A percentile compares a stretch with the other conserved stretches of the same genome.
phyloP scores from a whole-genome alignment of 306 rosid genomes.

The Glycine tomentella region DNA sequence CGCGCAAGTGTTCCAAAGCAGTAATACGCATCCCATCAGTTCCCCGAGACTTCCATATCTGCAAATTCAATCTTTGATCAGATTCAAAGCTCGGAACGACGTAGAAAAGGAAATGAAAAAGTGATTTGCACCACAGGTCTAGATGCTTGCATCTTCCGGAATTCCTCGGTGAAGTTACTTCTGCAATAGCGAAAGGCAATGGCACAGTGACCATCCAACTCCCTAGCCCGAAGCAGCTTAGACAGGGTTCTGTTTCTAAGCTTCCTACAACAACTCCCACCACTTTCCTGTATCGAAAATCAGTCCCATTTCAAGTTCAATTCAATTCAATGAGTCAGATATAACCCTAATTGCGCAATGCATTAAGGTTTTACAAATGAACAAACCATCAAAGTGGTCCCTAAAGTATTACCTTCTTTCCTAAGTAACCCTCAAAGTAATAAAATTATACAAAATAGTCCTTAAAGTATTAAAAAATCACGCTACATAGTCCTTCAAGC shows the following conservation, averaged over 20 bases:
- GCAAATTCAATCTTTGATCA: slow-evolving; percentile 38
- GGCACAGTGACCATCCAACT: slow-evolving; percentile 68
- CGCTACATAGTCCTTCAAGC: no score
- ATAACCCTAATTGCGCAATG: background rate
- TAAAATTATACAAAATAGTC: no score
- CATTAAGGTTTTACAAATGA: background rate
- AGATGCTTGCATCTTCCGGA: slow-evolving; percentile 66
- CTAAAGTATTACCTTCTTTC: no score
- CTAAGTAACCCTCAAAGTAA: no score
- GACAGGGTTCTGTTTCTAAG: slow-evolving; percentile 48
- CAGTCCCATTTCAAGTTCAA: slow-evolving; percentile 32
- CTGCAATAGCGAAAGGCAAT: slow-evolving; percentile 55
- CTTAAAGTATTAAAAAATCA: no score
- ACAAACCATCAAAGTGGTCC: no score
- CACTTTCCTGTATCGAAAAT: slow-evolving; percentile 51
- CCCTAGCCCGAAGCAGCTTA: slow-evolving; percentile 79
- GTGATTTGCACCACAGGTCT: slow-evolving; percentile 62
- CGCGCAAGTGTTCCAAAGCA: slow-evolving; percentile 68
- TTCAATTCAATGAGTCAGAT: background rate
- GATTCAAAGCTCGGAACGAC: background rate
- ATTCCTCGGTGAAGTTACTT: slow-evolving; percentile 70
- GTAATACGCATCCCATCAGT: slow-evolving; percentile 59
- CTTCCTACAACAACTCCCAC: slow-evolving; percentile 39
- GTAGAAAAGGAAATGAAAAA: background rate
- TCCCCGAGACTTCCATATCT: slow-evolving; percentile 83